phyloP scores from a whole-genome alignment of 495 filamentous ascomycete species.

The Aspergillus asperescens region DNA sequence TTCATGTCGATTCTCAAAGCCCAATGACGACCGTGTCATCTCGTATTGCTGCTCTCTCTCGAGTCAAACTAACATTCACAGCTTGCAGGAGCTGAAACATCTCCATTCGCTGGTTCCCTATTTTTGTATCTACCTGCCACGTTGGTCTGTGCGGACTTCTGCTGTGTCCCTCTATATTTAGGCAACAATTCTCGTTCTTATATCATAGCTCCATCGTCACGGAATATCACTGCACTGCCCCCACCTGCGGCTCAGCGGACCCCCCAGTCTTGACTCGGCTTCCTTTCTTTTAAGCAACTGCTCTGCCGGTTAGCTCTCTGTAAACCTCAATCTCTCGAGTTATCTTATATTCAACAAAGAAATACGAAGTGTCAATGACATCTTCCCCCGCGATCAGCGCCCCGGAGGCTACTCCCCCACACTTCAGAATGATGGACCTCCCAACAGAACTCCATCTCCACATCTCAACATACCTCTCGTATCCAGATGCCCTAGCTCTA shows the following conservation, averaged over 20 bases:
- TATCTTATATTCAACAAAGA: not conserved
- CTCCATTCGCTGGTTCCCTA: not conserved
- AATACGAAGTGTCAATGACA: not conserved
- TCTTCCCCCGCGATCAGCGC: not conserved
- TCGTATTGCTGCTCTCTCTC: conserved; percentile 1
- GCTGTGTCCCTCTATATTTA: conserved; percentile 1
- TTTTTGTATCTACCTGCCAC: conserved; percentile 10
- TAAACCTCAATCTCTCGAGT: conserved; percentile 1
- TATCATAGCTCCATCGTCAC: conserved; percentile 8
- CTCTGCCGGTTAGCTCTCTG: not conserved
- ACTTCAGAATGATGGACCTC: conserved; percentile 34
- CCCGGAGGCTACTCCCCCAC: not conserved
- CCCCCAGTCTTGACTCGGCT: not conserved
- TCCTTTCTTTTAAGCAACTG: not conserved
- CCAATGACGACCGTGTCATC: not conserved
- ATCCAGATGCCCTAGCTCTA: conserved; percentile 66
- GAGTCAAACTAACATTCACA: not conserved
- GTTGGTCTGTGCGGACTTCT: not conserved
- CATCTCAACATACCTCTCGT: conserved; percentile 72
- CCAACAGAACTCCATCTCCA: conserved; percentile 65
- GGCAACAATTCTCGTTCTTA: conserved; percentile 13
- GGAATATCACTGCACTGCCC: conserved; percentile 4
- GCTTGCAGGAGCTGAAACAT: conserved; percentile 8
- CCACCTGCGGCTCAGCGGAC: not conserved
- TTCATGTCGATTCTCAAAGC: not conserved